Base-by-base conservation (phyloP, 2,329 filamentous ascomycete species). In the Aureobasidium sp. region DNA sequence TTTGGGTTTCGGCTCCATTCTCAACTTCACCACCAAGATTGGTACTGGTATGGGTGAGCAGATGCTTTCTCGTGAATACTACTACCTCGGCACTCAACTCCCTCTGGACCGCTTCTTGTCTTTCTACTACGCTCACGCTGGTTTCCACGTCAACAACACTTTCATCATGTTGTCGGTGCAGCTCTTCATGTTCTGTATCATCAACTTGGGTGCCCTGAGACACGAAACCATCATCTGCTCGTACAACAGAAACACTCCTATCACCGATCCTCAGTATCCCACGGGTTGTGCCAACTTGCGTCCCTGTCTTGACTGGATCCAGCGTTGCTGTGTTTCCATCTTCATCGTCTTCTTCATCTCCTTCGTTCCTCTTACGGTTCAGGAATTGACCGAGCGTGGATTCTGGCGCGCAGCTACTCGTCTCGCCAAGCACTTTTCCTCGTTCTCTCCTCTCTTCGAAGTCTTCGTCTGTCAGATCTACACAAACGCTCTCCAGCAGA, bases 1-100 rank as follows among this genome's bases (percentile, higher is more conserved):
- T 88, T 84, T 99, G 76, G 94, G 94, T 75, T 99, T 99, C 74
- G 94, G 94, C 63, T 99, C 94, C 48, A 96, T 99, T 83, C 86
- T 99, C 67, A 99, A 99, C 84, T 99, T 99, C 83, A 99, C 94
- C 5, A 99, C 94, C 72, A 99, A 99, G 84, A 99, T 99, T 73
- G 94, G 94, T 76, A 99, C 94, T 73, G 94, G 94, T 85, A 99
- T 99, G 94, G 94, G 94, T 73, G 94, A 99, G 76, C 94, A 99
- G 75, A 94, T 99, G 89, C 81, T 99, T 69, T 97, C 94, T 67
- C 88, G 94, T 69, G 94, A 99, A 78, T 99, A 99, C 82, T 99
- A 99, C 77, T 99, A 99, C 75, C 86, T 99, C 63, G 94, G 94
- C 67, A 99, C 94, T 9, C 94, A 99, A 74, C 85, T 99, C 61